Evolutionary conservation across 164 flowering plant genomes (phyloP), one percentile per base, ranked within the genome.

Genomic region (Dillenia suffruticosa): DNA sequence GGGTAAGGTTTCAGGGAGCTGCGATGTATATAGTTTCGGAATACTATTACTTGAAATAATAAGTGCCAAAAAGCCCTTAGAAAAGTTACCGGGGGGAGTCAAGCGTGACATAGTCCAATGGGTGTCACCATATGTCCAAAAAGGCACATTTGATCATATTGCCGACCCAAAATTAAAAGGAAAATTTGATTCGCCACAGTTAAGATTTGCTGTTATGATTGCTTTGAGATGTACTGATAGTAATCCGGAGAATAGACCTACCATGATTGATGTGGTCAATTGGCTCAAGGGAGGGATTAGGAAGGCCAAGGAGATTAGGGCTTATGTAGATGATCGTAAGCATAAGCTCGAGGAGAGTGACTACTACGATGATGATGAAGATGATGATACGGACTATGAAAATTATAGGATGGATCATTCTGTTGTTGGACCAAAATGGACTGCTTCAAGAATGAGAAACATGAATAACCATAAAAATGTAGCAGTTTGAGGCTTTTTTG

Each of bases 1-100:
- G 87, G 96, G 96, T 5, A 89, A 89, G 59, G 92, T 83, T 14
- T 86, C 96, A 0, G 90, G 86, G 62, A 89, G 89, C 58, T 89
- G 92, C 24, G 96, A 89, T 51, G 90, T 86, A n/a, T 89, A 82
- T 63, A 86, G 96, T 73, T 89, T 75, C 53, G 96, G 96, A 2
- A 77, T 86, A 9, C 69, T 89, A 11, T 74, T 89, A 9, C 71
- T 86, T 4, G 96, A 86, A 68, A 80, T 86, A 9, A 59, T 83
- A 10, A 86, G 86, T 50, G 87, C 65, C 1, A 74, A 64, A 59
- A 86, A 80, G 46, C 96, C 96, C 3, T 19, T 86, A 3, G 86
- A 84, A 59, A 84, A 83, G 47, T 88, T 86, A 45, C 70, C 82
- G 0, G 82, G 81, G 0, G 87, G 87, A 1, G 67, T 77, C 2